phyloP scores from a whole-genome alignment of 2,329 filamentous ascomycete species.

The Trichoderma sp. region DNA sequence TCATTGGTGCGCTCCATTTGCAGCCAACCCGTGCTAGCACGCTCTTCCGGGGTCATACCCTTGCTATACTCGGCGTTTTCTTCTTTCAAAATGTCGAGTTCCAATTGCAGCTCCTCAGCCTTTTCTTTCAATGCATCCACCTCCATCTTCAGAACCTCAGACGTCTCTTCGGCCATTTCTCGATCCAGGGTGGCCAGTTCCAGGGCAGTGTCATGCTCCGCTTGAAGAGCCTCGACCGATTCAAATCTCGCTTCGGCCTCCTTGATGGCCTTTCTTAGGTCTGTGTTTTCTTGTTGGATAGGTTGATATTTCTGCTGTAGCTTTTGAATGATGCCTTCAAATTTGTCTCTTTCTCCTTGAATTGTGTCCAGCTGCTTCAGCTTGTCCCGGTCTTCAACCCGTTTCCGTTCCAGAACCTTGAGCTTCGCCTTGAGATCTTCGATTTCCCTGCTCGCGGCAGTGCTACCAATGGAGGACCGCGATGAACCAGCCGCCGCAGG shows the following conservation, averaged over 20 bases:
- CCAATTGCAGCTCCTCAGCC: conserved; percentile 81
- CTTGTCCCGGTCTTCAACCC: conserved; percentile 81
- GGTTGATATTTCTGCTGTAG: conserved; percentile 86
- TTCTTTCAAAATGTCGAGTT: conserved; percentile 81
- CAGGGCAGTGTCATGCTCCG: conserved; percentile 80
- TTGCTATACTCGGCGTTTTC: conserved; percentile 84
- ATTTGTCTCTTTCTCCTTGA: conserved; percentile 74
- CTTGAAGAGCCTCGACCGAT: conserved; percentile 68
- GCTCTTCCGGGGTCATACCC: conserved; percentile 86
- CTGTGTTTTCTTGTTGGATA: conserved; percentile 75
- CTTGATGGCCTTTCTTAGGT: conserved; percentile 75
- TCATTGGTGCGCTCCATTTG: conserved; percentile 92
- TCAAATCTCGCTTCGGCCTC: conserved; percentile 71
- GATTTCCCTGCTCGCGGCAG: conserved; percentile 65
- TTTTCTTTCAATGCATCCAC: conserved; percentile 74
- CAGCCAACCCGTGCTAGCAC: conserved; percentile 82
- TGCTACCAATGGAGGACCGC: conserved; percentile 46
- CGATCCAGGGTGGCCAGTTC: conserved; percentile 88
- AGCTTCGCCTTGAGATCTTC: conserved; percentile 90
- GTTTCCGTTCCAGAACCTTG: conserved; percentile 82
- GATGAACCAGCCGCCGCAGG: conserved; percentile 32
- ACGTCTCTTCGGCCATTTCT: conserved; percentile 94
- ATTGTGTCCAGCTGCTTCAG: conserved; percentile 76
- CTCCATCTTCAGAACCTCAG: conserved; percentile 79
- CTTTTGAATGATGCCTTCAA: conserved; percentile 84